Evolutionary conservation across 202 grass and related monocot species (phyloP).

Genomic region (Zoysia matrella): DNA sequence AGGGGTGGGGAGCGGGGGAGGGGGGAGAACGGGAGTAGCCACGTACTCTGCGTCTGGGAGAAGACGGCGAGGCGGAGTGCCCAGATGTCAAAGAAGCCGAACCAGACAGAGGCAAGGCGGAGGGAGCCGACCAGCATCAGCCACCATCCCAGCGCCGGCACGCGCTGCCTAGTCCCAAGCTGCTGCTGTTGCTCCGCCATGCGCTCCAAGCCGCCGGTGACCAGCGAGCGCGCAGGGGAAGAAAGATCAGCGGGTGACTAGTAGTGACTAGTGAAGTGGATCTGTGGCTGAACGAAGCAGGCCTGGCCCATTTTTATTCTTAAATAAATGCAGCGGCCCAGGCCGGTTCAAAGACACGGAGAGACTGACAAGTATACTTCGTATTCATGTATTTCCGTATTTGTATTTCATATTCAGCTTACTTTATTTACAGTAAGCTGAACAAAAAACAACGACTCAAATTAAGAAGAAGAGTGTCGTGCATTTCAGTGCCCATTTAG

Average conservation of each 20-base stretch:
- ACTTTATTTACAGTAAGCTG: too few species aligned
- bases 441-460: too few species aligned
- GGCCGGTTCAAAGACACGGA: too few species aligned
- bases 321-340: background rate
- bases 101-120: slow-evolving; percentile 79
- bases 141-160: slow-evolving; percentile 76
- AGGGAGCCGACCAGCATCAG: slow-evolving; percentile 75
- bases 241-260: too few species aligned
- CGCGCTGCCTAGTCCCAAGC: slow-evolving; percentile 36
- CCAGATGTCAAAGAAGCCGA: slow-evolving; percentile 95
- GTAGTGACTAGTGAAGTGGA: background rate
- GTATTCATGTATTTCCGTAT: too few species aligned
- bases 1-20: background rate
- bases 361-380: too few species aligned
- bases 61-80: slow-evolving; percentile 89
- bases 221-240: background rate
- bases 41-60: slow-evolving; percentile 69
- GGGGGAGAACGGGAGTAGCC: background rate
- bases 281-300: background rate
- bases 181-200: slow-evolving; percentile 19
- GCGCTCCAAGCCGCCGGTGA: background rate
- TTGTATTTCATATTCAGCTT: too few species aligned
- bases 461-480: too few species aligned
- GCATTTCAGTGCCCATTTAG: too few species aligned
- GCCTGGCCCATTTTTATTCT: background rate